These are phyloP conservation scores for Xylaria sp. DNA, from an alignment of 2,329 filamentous ascomycete species.

Conservation along the genomic window DNA sequence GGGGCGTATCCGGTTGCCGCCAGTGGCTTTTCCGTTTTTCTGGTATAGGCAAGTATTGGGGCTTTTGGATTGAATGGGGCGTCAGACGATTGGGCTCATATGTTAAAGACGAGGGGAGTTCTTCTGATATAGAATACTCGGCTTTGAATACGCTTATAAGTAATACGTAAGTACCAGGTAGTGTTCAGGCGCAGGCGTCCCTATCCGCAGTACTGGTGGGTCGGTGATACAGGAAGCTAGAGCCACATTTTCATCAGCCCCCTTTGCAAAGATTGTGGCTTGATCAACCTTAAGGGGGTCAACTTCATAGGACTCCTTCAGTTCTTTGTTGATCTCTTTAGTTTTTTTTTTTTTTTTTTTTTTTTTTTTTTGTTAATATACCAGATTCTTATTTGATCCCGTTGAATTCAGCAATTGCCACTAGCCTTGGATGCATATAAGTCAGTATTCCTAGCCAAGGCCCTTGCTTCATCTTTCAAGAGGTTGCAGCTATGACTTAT, in stretches of 20 bases:
- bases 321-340: too few relatives aligned
- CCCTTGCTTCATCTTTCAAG: background rate
- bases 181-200: constrained; percentile 17
- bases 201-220: constrained; percentile 6
- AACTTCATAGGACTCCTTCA: too few relatives aligned
- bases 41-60: background rate
- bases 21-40: constrained; percentile 5
- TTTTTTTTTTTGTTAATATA: too few relatives aligned
- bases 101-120: background rate
- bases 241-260: constrained; percentile 21
- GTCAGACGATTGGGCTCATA: background rate
- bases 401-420: too few relatives aligned
- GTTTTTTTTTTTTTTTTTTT: too few relatives aligned
- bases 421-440: too few relatives aligned
- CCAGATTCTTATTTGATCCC: too few relatives aligned
- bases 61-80: background rate
- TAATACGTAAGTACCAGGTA: constrained; percentile 28
- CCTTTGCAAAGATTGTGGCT: background rate
- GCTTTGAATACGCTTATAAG: constrained; percentile 12
- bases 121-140: background rate
- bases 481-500: background rate
- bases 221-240: constrained; percentile 18
- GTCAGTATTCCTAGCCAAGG: too few relatives aligned
- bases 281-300: too few relatives aligned
- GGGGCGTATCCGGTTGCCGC: constrained; percentile 11